Evolutionary conservation across 2,329 filamentous ascomycete species (phyloP).

Genomic region (Whalleya microplaca): DNA sequence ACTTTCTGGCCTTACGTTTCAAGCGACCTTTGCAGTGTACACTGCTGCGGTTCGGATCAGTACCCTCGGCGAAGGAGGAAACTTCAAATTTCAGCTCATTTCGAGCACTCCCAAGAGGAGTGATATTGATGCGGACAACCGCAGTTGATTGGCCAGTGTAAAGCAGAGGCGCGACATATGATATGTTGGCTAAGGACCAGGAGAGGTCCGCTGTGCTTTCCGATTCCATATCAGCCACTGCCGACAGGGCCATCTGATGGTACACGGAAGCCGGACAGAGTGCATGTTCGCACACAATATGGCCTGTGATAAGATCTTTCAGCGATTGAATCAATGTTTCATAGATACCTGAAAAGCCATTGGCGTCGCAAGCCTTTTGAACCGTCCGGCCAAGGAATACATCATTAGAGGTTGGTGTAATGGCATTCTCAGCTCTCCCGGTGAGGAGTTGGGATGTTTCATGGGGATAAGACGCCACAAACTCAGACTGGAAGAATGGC

Average conservation of each 20-base stretch:
- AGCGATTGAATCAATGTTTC: conserved; percentile 3
- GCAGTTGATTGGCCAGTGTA: conserved; percentile 5
- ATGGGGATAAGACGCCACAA: conserved; percentile 1
- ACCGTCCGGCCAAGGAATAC: conserved; percentile 7
- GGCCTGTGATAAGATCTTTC: conserved; percentile 10
- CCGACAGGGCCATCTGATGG: conserved; percentile 14
- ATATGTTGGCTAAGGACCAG: conserved; percentile 13
- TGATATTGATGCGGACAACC: conserved; percentile 2
- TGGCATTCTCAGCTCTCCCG: not conserved
- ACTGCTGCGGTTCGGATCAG: not conserved
- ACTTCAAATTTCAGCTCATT: conserved; percentile 7
- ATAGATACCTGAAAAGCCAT: conserved; percentile 5
- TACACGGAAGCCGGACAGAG: conserved; percentile 21
- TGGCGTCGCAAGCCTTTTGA: conserved; percentile 3
- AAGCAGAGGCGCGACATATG: conserved; percentile 10
- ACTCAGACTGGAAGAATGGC: conserved; percentile 4
- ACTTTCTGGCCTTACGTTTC: conserved; percentile 6
- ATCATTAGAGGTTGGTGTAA: not conserved
- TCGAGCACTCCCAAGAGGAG: not conserved
- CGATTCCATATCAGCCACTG: conserved; percentile 5
- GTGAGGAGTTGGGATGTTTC: conserved; percentile 2
- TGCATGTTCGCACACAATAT: conserved; percentile 12
- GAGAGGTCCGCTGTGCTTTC: not conserved
- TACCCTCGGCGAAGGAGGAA: conserved; percentile 5
- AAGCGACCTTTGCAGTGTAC: conserved; percentile 9